Evolutionary conservation across 257 asterid species (phyloP).

Genomic region (Hygrophila difformis): DNA sequence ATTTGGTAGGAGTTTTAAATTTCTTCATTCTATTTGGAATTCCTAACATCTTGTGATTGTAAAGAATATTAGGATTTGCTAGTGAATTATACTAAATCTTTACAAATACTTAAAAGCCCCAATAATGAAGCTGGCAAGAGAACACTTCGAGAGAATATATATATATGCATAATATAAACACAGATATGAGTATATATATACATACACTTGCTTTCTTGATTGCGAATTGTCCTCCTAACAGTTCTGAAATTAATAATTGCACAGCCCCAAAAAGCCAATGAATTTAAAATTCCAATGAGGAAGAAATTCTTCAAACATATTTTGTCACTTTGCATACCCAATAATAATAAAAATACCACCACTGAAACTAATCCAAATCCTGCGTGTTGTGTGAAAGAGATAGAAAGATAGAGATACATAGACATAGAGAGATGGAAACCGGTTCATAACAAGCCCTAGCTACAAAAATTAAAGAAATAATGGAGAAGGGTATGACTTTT

Average conservation of each 20-base stretch:
- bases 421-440: too few relatives aligned
- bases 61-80: background rate
- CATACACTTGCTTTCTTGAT: constrained; percentile 28
- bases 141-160: constrained; percentile 17
- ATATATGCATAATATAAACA: too few relatives aligned
- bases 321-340: constrained; percentile 29
- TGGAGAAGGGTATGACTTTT: constrained; percentile 30
- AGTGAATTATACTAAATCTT: background rate
- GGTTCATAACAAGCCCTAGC: constrained; percentile 63
- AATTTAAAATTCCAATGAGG: constrained; percentile 20
- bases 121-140: constrained; percentile 27
- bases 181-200: too few relatives aligned
- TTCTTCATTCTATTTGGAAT: too few relatives aligned
- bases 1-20: too few relatives aligned
- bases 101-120: constrained; percentile 8
- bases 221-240: constrained; percentile 16
- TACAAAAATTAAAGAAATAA: too few relatives aligned
- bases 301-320: constrained; percentile 26
- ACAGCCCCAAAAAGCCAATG: constrained; percentile 26
- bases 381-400: background rate
- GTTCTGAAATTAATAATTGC: constrained; percentile 28
- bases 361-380: constrained; percentile 66
- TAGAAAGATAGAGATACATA: constrained; percentile 8
- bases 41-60: background rate
- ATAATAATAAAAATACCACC: constrained; percentile 20